Percentiles rank a stretch among this genome's conserved stretches.
phyloP scores from a whole-genome alignment of 2,329 filamentous ascomycete species.

The Eurotiales sp. region DNA sequence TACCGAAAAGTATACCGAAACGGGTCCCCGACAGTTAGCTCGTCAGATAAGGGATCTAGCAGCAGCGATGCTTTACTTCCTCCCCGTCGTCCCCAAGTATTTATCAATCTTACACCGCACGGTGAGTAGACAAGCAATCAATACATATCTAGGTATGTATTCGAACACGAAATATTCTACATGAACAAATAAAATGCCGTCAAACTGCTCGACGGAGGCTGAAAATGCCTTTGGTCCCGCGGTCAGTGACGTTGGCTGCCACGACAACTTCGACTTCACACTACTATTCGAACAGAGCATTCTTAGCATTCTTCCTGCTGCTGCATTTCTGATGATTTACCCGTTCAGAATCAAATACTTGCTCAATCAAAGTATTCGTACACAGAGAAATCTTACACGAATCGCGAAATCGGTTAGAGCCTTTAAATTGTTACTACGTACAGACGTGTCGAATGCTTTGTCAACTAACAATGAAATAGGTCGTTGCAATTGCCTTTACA shows the following conservation, averaged over 20 bases:
- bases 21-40: too few species aligned
- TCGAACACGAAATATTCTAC: too few species aligned
- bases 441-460: background rate
- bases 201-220: constrained; percentile 8
- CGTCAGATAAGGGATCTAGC: too few species aligned
- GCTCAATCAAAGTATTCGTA: background rate
- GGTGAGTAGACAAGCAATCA: too few species aligned
- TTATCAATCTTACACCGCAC: too few species aligned
- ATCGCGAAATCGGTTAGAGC: constrained; percentile 4
- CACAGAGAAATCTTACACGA: background rate
- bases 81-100: too few species aligned
- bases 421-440: background rate
- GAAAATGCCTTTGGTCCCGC: constrained; percentile 27
- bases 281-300: constrained; percentile 29
- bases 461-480: background rate
- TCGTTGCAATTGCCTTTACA: background rate
- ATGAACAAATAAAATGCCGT: background rate
- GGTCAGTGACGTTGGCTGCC: constrained; percentile 21
- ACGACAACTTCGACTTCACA: constrained; percentile 29
- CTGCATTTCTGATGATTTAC: background rate
- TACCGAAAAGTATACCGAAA: too few species aligned
- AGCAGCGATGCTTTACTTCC: too few species aligned
- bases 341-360: constrained; percentile 5
- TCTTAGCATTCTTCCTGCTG: constrained; percentile 16
- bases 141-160: too few species aligned